Percentiles rank a stretch among this genome's conserved stretches.
These are phyloP conservation scores for Teratosphaeria destructans DNA, from an alignment of 2,329 filamentous ascomycete species.

Conservation along the genomic window DNA sequence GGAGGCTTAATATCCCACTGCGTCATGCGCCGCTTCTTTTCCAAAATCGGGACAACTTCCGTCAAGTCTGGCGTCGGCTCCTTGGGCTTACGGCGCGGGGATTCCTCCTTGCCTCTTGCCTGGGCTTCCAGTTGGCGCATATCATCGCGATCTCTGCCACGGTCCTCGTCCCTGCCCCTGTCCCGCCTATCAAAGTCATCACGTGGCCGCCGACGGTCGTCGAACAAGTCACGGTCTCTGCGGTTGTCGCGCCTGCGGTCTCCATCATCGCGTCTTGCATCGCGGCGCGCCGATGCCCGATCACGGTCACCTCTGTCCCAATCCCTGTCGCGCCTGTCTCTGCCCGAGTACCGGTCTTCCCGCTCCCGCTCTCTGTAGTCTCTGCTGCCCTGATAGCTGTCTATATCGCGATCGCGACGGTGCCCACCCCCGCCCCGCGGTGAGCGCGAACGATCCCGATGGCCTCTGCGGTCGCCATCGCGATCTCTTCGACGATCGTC, in stretches of 20 bases:
- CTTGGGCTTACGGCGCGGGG: slow-evolving; percentile 76
- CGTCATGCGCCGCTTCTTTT: slow-evolving; percentile 83
- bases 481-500: slow-evolving; percentile 37
- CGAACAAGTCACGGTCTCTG: slow-evolving; percentile 29
- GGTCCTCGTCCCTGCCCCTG: slow-evolving; percentile 15
- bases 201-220: slow-evolving; percentile 18
- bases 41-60: slow-evolving; percentile 67
- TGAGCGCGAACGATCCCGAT: slow-evolving; percentile 67
- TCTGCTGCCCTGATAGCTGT: slow-evolving; percentile 86
- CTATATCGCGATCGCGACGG: slow-evolving; percentile 65
- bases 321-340: slow-evolving; percentile 11
- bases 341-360: slow-evolving; percentile 74
- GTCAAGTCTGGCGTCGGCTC: slow-evolving; percentile 95
- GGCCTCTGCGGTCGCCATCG: slow-evolving; percentile 40
- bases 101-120: slow-evolving; percentile 56
- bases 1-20: slow-evolving; percentile 99
- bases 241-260: slow-evolving; percentile 38
- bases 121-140: slow-evolving; percentile 25
- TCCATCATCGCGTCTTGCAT: slow-evolving; percentile 49
- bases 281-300: slow-evolving; percentile 52
- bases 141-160: slow-evolving; percentile 28
- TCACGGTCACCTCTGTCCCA: slow-evolving; percentile 28
- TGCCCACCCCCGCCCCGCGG: slow-evolving; percentile 63
- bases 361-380: slow-evolving; percentile 88
- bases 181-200: slow-evolving; percentile 36